Evolutionary conservation across 1,284 basidiomycete species (phyloP), one percentile per base, ranked within the genome.

Genomic region (Malassezia vespertilionis): DNA sequence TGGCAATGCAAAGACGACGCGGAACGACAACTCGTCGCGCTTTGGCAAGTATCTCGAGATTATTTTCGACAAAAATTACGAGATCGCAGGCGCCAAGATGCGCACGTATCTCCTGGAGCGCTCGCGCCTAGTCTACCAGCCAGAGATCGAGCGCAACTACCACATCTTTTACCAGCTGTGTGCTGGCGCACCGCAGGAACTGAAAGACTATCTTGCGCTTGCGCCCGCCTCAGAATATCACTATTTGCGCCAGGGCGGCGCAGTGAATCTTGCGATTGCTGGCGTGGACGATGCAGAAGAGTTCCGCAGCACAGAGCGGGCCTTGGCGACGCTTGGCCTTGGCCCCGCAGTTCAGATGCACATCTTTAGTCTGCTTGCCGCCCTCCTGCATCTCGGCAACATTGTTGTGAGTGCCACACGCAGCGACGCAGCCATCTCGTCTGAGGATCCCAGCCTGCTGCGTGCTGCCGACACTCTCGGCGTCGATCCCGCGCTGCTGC

Each of bases 41-140:
- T 97, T 97, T 71, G 93, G 93, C 54, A 99, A 97, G 75, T 97
- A 97, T 74, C 95, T 99, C 56, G 90, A 97, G 79, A 93, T 99
- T 66, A 79, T 96, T 32, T 97, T 99, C 61, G 89, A 96, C 72
- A 83, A 83, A 45, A 79, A 81, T 55, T 86, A 93, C 75, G 86
- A 90, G 65, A 99, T 99, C 56, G 88, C 96, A 47, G 93, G 93
- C 28, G 93, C 93, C 11, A 82, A 89, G 32, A 96, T 97, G 65
- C 82, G 93, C 55, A 97, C 93, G 35, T 99, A 97, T 73, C 80
- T 97, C 18, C 77, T 99, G 44, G 93, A 99, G 71, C 85, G 93
- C 26, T 95, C 90, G 31, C 83, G 93, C 57, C 83, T 99, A 56
- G 90, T 95, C 45, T 96, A 93, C 73, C 93, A 97, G 73, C 90